Percentiles rank a stretch among this genome's conserved stretches.
Conservation (phyloP, 2,329 filamentous ascomycete species). For the Colletotrichum tamarilloi region DNA sequence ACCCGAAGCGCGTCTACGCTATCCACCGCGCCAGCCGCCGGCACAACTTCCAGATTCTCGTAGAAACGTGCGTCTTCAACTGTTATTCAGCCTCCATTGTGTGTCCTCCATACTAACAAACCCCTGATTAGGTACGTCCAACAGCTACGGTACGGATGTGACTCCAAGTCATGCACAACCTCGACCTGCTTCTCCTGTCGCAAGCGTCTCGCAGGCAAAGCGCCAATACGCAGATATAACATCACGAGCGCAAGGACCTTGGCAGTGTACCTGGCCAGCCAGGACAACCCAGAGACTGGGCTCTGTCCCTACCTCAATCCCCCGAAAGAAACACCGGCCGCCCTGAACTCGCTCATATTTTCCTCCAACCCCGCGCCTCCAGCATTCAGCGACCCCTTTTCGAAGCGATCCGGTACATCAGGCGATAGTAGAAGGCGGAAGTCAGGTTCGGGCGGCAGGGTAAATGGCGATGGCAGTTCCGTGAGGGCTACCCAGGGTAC, state of each 20-base stretch:
- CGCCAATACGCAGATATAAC: conserved; percentile 82
- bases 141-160: conserved; percentile 87
- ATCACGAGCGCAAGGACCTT: conserved; percentile 84
- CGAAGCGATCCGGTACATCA: conserved; percentile 28
- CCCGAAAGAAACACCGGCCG: conserved; percentile 55
- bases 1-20: conserved; percentile 70
- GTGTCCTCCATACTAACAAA: conserved; percentile 33
- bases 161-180: conserved; percentile 74
- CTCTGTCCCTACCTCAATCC: conserved; percentile 69
- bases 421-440: conserved; percentile 24
- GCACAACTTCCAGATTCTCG: conserved; percentile 73
- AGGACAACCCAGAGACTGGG: conserved; percentile 78
- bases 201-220: conserved; percentile 72
- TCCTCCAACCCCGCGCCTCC: conserved; percentile 45
- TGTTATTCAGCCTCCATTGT: conserved; percentile 28
- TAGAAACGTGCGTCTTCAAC: conserved; percentile 67
- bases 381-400: conserved; percentile 28
- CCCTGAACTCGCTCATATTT: conserved; percentile 61
- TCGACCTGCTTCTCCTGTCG: conserved; percentile 85
- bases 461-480: conserved; percentile 2
- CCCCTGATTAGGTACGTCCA: conserved; percentile 72
- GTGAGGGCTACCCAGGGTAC: not conserved
- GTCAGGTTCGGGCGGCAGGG: not conserved
- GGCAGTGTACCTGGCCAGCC: conserved; percentile 82
- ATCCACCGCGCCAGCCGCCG: conserved; percentile 71